Base-by-base conservation (phyloP, 1,139 yeast genomes). In the Hansenula anomala region DNA sequence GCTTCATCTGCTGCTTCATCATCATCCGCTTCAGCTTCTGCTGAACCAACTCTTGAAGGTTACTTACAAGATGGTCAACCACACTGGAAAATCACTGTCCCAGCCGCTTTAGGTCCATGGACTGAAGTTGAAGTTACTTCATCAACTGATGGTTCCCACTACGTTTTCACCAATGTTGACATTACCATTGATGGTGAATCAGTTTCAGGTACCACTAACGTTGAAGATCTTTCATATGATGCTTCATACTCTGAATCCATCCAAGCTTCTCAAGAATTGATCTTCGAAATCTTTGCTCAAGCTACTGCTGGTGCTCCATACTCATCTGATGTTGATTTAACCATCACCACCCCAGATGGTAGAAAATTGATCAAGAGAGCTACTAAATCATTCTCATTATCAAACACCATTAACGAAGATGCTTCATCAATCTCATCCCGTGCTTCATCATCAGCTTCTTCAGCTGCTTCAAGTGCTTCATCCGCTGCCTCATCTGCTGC, bases 91-190 rank as follows among this genome's bases (percentile, higher is more conserved):
- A 34, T 49, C 28, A 27, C 33, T 37, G 34, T 49, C 30, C 55
- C 55, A 48, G 54, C 45, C 34, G 28, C 35, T 11, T 37, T 39
- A 28, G 49, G 50, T 37, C 49, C 53, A 41, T 49, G 51, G 51
- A 41, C 49, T 19, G 30, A 39, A 9, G 43, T 51, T 43, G 42
- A 40, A 22, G 36, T 48, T 14, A 10, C 37, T 29, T 47, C 48
- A 36, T 27, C 45, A 19, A 44, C 47, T 46, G 44, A 44, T 36
- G 49, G 44, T 20, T 23, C 47, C 18, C 37, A 41, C 18, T 48
- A 50, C 37, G 44, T 34, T 37, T 50, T 46, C 46, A 30, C 47
- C 9, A n/a, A 6, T n/a, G 44, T 41, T 36, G 44, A 45, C 33
- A 13, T 42, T 25, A 18, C 31, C 9, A 43, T 49, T 39, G 49